These are phyloP conservation scores for Athelia psychrophila DNA, from an alignment of 1,284 basidiomycete species.

Conservation along the genomic window DNA sequence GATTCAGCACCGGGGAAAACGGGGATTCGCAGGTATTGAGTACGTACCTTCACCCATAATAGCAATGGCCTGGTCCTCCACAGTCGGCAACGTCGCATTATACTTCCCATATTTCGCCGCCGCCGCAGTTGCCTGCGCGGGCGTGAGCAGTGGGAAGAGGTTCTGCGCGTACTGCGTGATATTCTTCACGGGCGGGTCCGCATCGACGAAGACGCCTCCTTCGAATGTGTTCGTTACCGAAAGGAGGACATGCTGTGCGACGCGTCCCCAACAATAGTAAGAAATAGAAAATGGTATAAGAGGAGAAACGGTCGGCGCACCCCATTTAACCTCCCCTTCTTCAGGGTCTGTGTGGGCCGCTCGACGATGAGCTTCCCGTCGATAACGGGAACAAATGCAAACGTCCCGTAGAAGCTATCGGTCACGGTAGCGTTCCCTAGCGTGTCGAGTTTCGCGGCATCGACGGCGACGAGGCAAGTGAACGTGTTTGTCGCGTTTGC, in stretches of 20 bases:
- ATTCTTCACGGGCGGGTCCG: slow-evolving; percentile 1
- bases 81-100: not conserved
- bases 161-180: slow-evolving; percentile 4
- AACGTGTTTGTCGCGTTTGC: slow-evolving; percentile 16
- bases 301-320: slow-evolving; percentile 8
- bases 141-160: slow-evolving; percentile 17
- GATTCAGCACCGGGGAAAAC: not conserved
- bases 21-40: not conserved
- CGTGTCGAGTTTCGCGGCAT: slow-evolving; percentile 15
- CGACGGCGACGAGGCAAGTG: slow-evolving; percentile 21
- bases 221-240: slow-evolving; percentile 11
- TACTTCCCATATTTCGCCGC: slow-evolving; percentile 5
- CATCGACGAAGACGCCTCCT: slow-evolving; percentile 12
- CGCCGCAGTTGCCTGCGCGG: slow-evolving; percentile 1
- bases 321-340: slow-evolving; percentile 13
- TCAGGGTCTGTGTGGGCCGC: slow-evolving; percentile 23
- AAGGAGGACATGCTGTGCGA: slow-evolving; percentile 1
- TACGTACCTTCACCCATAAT: slow-evolving; percentile 23
- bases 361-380: slow-evolving; percentile 31
- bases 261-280: not conserved
- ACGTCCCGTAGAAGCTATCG: slow-evolving; percentile 23
- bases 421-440: slow-evolving; percentile 14
- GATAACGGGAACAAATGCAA: slow-evolving; percentile 27
- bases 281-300: not conserved
- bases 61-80: slow-evolving; percentile 5